Evolutionary conservation across 805 yeast species (phyloP), one percentile per base, ranked within the genome.

Genomic region (Monosporozyma yasuniensis): DNA sequence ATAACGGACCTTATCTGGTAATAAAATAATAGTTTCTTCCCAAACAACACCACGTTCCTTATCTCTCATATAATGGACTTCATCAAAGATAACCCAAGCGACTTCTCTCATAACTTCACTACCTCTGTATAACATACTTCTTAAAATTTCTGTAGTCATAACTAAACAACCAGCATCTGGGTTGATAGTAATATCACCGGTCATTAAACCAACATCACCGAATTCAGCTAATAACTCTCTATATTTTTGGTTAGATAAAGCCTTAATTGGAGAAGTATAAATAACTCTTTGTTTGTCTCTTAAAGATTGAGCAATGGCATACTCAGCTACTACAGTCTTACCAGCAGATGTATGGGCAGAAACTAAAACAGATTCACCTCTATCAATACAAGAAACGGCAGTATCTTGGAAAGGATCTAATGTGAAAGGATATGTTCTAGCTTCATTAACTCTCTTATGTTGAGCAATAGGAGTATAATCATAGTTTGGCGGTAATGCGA

Each of bases 321-420:
- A 90, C 65, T 90, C 97, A 1, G 97, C 97, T 41, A 90, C 97
- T 44, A 90, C 97, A 0, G 97, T 90, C 64, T 90, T 90, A 72
- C 97, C 97, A 10, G 97, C 97, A 47, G 96, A 89, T 0, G 97
- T 90, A 61, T 89, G 98, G 9, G 99, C 99, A 32, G 97, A 89
- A 4, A 93, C 99, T 58, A 93, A 74, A 22, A 93, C 99, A 1
- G 96, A 84, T 69, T 91, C 98, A 58, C 82, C 79, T 63, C 98
- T 77, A 66, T 93, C 98, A 55, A 93, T 93, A 70, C 98, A 91
- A 10, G 96, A 89, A 54, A 93, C 84, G 14, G 98, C 86, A 18
- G 96, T 90, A 58, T 93, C 96, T 72, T 93, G 99, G 75, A 93
- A 93, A 28, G 99, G 97, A 76, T 93, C 99, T 56, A 93, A 75